phyloP scores from a whole-genome alignment of 2,329 filamentous ascomycete species.

The Capronia coronata region DNA sequence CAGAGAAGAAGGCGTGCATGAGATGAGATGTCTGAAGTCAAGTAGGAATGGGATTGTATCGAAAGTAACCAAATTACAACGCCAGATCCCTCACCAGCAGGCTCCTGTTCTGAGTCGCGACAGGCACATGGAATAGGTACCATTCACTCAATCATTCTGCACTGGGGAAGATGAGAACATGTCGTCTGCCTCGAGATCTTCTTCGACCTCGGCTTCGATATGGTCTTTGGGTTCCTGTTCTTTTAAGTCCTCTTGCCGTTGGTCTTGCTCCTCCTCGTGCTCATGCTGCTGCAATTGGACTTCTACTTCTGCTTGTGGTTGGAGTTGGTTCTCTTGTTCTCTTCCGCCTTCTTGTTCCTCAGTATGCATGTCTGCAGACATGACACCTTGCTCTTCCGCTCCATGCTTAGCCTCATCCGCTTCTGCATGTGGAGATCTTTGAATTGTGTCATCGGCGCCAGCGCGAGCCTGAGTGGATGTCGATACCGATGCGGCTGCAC shows the following conservation, averaged over 20 bases:
- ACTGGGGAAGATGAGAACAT: slow-evolving; percentile 24
- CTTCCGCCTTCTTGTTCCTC: neutral
- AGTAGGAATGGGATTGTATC: too few species aligned
- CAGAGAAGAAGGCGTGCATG: too few species aligned
- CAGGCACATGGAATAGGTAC: too few species aligned
- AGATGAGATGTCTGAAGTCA: too few species aligned
- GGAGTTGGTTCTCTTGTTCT: neutral
- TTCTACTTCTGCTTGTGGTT: neutral
- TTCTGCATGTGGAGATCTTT: neutral
- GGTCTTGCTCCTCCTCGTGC: neutral
- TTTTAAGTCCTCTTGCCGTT: too few species aligned
- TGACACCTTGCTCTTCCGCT: neutral
- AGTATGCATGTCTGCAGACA: neutral
- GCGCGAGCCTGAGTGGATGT: too few species aligned
- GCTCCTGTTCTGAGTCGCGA: too few species aligned
- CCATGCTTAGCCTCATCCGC: neutral
- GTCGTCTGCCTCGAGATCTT: slow-evolving; percentile 15
- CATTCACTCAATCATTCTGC: slow-evolving; percentile 8
- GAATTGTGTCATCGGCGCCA: neutral
- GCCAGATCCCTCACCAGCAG: too few species aligned
- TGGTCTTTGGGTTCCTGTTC: too few species aligned
- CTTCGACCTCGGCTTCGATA: neutral
- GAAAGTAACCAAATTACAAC: too few species aligned
- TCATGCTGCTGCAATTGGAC: neutral
- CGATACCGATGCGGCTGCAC: neutral